Evolutionary conservation across 2,329 filamentous ascomycete species (phyloP), one percentile per base, ranked within the genome.

Genomic region (Tympanopsis confertula): DNA sequence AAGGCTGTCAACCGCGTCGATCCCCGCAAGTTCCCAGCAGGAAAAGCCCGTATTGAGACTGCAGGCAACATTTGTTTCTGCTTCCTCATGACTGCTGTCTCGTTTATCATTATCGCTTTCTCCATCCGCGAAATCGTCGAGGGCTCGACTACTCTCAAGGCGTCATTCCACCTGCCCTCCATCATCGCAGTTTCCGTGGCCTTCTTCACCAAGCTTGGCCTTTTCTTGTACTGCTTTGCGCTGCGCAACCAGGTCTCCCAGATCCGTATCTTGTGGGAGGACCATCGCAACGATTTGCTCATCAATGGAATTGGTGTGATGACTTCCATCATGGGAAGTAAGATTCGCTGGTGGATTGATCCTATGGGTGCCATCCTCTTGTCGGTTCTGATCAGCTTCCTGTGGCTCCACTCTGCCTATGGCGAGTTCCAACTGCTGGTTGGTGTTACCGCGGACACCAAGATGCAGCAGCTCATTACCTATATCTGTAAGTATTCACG

Each of bases 61-160:
- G 85, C 88, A 0, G 91, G 91, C 38, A 98, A 96, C 53, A 95
- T 96, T 45, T 78, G 82, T 42, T 98, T 98, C 60, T 94, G 87
- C 61, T 94, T 94, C 59, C 68, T 98, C 49, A 96, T 98, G 91
- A 87, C 80, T 15, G 68, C 86, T 7, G 89, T 96, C 5, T 94
- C 87, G 0, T 69, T 93, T 46, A 86, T 96, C 52, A 77, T 98
- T 39, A 91, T 98, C 49, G 86, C 89, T 17, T 86, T 95, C 55
- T 87, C 88, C 1, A 69, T 76, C 19, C 73, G 78, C 39, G 80
- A 93, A 40, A 67, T 96, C 2, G 68, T 63, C 1, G 59, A 66
- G 33, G 66, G 65, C 1, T 59, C 4, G 61, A 60, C 20, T 59
- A 61, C 15, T 47, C 50, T 1, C 7, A 33, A 10, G 61, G 67